A percentile compares a stretch with the other conserved stretches of the same genome.
Conservation (phyloP, 768 basidiomycete genomes). For the Russula sp. region DNA sequence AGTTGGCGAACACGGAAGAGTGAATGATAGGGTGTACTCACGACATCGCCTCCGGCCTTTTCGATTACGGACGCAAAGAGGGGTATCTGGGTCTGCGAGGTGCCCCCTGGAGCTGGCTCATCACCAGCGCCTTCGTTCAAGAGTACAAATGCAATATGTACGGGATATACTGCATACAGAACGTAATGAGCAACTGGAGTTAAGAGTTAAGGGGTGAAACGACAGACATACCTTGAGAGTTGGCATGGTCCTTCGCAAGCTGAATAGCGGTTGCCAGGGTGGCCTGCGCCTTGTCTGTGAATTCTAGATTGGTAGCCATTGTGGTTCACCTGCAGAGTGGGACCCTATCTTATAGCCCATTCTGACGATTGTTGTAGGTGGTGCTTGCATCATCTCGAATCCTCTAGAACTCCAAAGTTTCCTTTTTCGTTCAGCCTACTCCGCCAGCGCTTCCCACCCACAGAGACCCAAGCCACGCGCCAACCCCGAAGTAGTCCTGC, state of each 20-base stretch:
- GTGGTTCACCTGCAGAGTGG: slow-evolving; percentile 37
- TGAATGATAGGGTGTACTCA: slow-evolving; percentile 40
- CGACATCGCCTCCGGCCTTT: slow-evolving; percentile 82
- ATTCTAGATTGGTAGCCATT: slow-evolving; percentile 56
- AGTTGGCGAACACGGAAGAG: not conserved
- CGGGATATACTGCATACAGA: slow-evolving; percentile 61
- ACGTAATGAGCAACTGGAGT: not conserved
- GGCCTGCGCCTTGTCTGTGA: slow-evolving; percentile 81
- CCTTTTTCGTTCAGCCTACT: slow-evolving; percentile 9
- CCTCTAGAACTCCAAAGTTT: not conserved
- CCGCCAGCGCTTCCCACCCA: slow-evolving; percentile 2
- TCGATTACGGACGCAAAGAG: slow-evolving; percentile 77
- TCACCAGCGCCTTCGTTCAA: slow-evolving; percentile 60
- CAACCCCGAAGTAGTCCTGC: not conserved
- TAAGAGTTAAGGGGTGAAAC: not conserved
- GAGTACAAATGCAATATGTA: slow-evolving; percentile 77
- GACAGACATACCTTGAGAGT: slow-evolving; percentile 62
- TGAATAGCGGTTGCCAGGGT: slow-evolving; percentile 69
- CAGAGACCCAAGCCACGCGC: slow-evolving; percentile 14
- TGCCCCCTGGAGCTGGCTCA: slow-evolving; percentile 39
- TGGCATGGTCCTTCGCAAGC: slow-evolving; percentile 78
- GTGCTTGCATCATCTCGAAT: slow-evolving; percentile 4
- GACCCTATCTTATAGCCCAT: not conserved
- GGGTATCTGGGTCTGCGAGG: slow-evolving; percentile 42
- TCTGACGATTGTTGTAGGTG: not conserved